A percentile compares a stretch with the other conserved stretches of the same genome.
phyloP scores from a whole-genome alignment of 2,329 filamentous ascomycete species.

The Leptoxyphium fumago region DNA sequence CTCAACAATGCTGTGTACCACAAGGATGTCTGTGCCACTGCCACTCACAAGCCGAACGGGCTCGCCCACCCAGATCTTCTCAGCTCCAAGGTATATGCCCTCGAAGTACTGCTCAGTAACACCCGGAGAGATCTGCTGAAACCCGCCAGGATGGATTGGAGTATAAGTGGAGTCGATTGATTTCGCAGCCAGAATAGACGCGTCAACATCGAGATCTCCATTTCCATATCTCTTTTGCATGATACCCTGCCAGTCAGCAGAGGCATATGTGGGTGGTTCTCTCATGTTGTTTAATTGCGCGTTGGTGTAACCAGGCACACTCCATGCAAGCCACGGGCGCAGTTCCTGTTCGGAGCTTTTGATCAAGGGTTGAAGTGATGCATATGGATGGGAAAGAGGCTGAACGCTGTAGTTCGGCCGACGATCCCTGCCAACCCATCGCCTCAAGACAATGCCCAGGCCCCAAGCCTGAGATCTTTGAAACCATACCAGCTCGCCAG shows the following conservation, averaged over 20 bases:
- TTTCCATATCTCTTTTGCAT: conserved; percentile 27
- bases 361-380: conserved; percentile 19
- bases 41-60: conserved; percentile 36
- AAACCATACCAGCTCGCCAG: conserved; percentile 44
- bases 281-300: conserved; percentile 26
- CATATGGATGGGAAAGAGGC: conserved; percentile 26
- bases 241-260: conserved; percentile 35
- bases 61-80: conserved; percentile 47
- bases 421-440: conserved; percentile 19
- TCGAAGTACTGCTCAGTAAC: conserved; percentile 33
- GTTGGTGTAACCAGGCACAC: conserved; percentile 37
- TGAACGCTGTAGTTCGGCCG: conserved; percentile 18
- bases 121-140: conserved; percentile 21
- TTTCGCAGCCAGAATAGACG: conserved; percentile 43
- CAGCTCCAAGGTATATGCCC: conserved; percentile 41
- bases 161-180: conserved; percentile 41
- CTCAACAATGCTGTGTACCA: conserved; percentile 30
- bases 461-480: conserved; percentile 38
- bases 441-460: conserved; percentile 35
- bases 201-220: conserved; percentile 40
- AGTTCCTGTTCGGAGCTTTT: conserved; percentile 31
- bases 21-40: conserved; percentile 34
- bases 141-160: conserved; percentile 34
- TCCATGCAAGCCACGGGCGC: conserved; percentile 45
- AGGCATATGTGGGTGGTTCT: conserved; percentile 28